Evolutionary conservation across 2,329 filamentous ascomycete species (phyloP), one percentile per base, ranked within the genome.

Genomic region (Aspergillus neoniger): DNA sequence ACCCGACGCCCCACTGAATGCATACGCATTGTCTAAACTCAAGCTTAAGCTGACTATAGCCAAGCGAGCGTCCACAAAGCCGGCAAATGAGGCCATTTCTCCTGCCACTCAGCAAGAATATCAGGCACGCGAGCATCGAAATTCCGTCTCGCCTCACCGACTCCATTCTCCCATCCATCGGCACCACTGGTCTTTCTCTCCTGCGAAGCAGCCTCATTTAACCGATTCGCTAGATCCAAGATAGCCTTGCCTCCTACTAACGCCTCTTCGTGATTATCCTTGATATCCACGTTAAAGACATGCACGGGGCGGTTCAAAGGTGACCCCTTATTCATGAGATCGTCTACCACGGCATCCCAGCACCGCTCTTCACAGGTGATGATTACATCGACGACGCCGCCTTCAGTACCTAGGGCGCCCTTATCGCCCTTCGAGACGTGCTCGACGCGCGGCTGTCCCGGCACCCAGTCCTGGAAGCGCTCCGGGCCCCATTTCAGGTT

Each of bases 241-340:
- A 99, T 99, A 48, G 91, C 95, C 67, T 89, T 87, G 1, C 95
- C 95, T 9, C 95, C 95, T 2, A 97, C 85, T 21, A 94, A 83
- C 0, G 95, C 95, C 77, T 99, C 95, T 75, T 99, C 94, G 72
- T 98, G 95, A 72, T 98, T 99, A 78, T 99, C 95, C 76, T 91
- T 94, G 72, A 99, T 99, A 74, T 99, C 95, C 57, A 99, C 90
- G 70, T 99, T 99, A 82, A 99, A 96, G 59, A 99, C 91, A 74
- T 99, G 95, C 0, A 99, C 95, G 0, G 95, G 93, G 2, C 92
- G 83, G 76, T 99, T 99, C 59, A 99, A 82, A 3, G 91, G 90
- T 0, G 90, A 87, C 7, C 94, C 95, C 63, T 96, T 86, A 69
- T 88, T 91, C 63, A 96, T 86, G 55, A 99, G 82, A 74, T 99